Evolutionary conservation across 2,329 filamentous ascomycete species (phyloP), one percentile per base, ranked within the genome.

Genomic region (Colletotrichum sojae): DNA sequence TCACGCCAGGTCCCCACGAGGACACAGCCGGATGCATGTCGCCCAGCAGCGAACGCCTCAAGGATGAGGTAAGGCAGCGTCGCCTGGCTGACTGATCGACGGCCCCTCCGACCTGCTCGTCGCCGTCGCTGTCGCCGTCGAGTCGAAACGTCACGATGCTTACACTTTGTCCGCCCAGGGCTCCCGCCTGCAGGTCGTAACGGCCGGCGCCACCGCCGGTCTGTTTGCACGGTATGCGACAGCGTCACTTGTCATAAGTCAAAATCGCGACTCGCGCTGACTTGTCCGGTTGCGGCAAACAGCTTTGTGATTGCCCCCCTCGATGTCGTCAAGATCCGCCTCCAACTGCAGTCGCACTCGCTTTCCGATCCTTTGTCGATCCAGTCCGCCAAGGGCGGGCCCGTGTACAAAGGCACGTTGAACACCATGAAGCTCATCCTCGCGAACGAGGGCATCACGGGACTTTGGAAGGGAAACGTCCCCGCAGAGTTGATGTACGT

Each of bases 381-480:
- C 71, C 83, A 83, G 72, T 72, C 82, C 69, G 78, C 84, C 13
- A 80, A 78, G 61, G 84, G 83, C 73, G 82, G 84, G 15, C 83
- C 84, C 53, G 77, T 86, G 70, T 93, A 95, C 83, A 94, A 91
- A 77, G 94, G 94, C 73, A 94, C 94, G 0, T 75, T 94, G 48
- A 86, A 88, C 12, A 97, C 94, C 2, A 84, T 97, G 77, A 88
- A 87, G 67, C 88, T 91, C 70, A 98, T 98, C 75, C 79, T 95
- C 59, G 84, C 83, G 31, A 86, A 94, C 76, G 96, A 99, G 79
- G 96, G 96, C 49, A 78, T 98, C 73, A 91, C 92, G 61, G 92
- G 90, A 36, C 88, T 99, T 72, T 99, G 96, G 96, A 98, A 98
- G 85, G 96, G 96, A 78, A 99, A 99, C 78, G 90, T 99, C 68